phyloP scores from a whole-genome alignment of 352 stramenopile genomes.

The Pythium phragmiticola region DNA sequence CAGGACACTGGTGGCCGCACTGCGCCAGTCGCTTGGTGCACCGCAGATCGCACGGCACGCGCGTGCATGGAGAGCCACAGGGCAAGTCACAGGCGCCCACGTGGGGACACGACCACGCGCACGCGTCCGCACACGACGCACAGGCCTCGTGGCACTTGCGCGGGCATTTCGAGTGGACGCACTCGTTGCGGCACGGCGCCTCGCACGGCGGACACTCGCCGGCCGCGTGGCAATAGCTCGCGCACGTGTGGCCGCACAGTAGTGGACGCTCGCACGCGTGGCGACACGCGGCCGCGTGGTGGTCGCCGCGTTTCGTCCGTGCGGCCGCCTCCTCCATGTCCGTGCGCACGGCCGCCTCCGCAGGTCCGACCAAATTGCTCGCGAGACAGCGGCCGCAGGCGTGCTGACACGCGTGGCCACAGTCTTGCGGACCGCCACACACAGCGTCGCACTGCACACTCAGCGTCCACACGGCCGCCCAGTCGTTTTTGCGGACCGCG shows the following conservation, averaged over 20 bases:
- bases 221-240: constrained; percentile 49
- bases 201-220: constrained; percentile 55
- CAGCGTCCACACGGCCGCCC: constrained; percentile 1
- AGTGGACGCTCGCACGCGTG: constrained; percentile 62
- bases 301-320: constrained; percentile 29
- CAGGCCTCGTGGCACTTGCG: constrained; percentile 49
- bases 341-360: constrained; percentile 14
- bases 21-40: constrained; percentile 42
- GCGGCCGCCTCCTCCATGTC: constrained; percentile 32
- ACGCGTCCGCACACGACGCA: constrained; percentile 67
- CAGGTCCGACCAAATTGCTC: constrained; percentile 30
- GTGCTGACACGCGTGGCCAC: constrained; percentile 41
- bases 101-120: constrained; percentile 72
- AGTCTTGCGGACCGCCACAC: constrained; percentile 23
- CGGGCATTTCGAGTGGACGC: constrained; percentile 59
- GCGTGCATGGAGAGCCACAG: constrained; percentile 52
- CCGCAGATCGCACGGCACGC: constrained; percentile 42
- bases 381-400: constrained; percentile 37
- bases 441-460: constrained; percentile 29
- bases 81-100: constrained; percentile 49
- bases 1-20: constrained; percentile 77
- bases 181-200: constrained; percentile 46
- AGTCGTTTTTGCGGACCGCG: constrained; percentile 22
- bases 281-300: constrained; percentile 36
- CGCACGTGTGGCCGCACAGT: constrained; percentile 65